phyloP scores from a whole-genome alignment of 371 early-diverging fungal species.

The Rhizopus sp. region DNA sequence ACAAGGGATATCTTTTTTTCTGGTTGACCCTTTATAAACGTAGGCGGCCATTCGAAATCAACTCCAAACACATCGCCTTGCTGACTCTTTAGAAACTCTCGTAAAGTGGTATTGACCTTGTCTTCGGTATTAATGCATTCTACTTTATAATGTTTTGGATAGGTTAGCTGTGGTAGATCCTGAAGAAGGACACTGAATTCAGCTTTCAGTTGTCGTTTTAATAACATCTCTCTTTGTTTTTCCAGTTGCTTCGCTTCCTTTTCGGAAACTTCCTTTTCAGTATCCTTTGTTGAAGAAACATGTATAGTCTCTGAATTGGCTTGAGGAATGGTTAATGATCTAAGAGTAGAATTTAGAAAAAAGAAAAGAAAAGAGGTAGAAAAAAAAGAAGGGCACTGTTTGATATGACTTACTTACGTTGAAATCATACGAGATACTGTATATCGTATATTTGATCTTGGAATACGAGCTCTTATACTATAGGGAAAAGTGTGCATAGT shows the following conservation, averaged over 20 bases:
- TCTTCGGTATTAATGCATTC: conserved; percentile 13
- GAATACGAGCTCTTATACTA: background rate
- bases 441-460: background rate
- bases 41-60: conserved; percentile 63
- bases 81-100: conserved; percentile 7
- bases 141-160: conserved; percentile 27
- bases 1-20: conserved; percentile 51
- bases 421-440: background rate
- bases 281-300: no score
- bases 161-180: conserved; percentile 13
- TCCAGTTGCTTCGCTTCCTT: no score
- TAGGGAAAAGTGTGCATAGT: no score
- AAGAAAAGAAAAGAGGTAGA: background rate
- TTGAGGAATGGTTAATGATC: background rate
- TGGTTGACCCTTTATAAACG: conserved; percentile 28
- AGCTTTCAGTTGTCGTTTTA: conserved; percentile 2
- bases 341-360: background rate
- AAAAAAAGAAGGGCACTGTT: background rate
- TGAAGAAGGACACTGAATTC: conserved; percentile 12
- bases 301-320: no score
- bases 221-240: background rate
- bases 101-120: conserved; percentile 14
- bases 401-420: background rate
- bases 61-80: conserved; percentile 43
- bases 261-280: no score